Evolutionary conservation across 257 asterid species (phyloP), one percentile per base, ranked within the genome.

Genomic region (Solanum neorickii): DNA sequence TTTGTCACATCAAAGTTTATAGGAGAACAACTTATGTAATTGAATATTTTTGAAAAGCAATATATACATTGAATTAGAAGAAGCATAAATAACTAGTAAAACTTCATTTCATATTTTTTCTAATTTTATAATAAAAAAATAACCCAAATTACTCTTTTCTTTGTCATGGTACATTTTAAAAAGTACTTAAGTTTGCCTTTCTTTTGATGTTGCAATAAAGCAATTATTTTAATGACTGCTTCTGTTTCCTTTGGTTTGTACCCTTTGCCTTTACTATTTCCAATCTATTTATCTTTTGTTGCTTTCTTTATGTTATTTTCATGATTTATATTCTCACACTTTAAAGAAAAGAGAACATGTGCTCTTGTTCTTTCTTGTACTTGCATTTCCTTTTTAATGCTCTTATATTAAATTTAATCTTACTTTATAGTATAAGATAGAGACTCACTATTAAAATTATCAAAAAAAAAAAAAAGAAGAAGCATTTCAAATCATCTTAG

Each of bases 121-220:
- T 60, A 60, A 60, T 37, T 37, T 33, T 33, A 60, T 60, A 23
- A 60, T n/a, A 25, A 66, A 69, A 25, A 66, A 69, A 83, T 88
- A 87, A 82, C 87, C 83, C 90, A 89, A 86, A 5, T 80, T n/a
- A 21, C 66, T 92, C 60, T 87, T 89, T 88, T 88, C 35, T 90
- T 90, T 82, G 84, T 88, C 91, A 90, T 90, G 89, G 69, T 70
- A 83, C 91, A 56, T 86, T 35, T 18, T 49, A 20, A 70, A 83
- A 87, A 87, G 91, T 88, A 89, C 88, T 88, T 89, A 44, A 76
- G 68, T 25, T 65, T 88, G 77, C 88, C 89, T 88, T 82, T 82
- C 85, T 23, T 74, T 85, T 90, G 93, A 90, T 91, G 92, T 87
- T 88, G 92, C 89, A 92, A 88, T 88, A 92, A 88, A 92, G 90